Conservation (phyloP, 371 early-diverging fungal genomes). For the Pancytospora epiphaga region DNA sequence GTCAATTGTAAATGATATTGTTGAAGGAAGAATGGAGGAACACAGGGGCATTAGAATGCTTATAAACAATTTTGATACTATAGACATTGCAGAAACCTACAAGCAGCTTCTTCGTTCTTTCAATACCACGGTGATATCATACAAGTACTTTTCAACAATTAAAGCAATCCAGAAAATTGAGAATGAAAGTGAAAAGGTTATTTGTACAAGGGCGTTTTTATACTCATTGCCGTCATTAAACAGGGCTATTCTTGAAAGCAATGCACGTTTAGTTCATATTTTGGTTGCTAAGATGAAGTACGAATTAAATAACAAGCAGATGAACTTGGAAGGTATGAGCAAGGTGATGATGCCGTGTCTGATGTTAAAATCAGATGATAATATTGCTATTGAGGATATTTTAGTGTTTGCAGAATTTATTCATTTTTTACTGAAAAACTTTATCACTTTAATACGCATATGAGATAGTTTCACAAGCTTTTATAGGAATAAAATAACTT, state of each 20-base stretch:
- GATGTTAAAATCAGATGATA: constrained; percentile 24
- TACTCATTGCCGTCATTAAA: constrained; percentile 44
- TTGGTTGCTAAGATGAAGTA: constrained; percentile 8
- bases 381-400: constrained; percentile 31
- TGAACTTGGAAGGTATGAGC: constrained; percentile 45
- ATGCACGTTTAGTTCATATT: constrained; percentile 11
- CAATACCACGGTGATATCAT: constrained; percentile 38
- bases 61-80: constrained; percentile 36
- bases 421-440: constrained; percentile 36
- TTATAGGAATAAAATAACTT: no score
- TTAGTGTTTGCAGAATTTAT: constrained; percentile 34
- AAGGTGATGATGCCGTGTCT: constrained; percentile 56
- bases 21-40: constrained; percentile 3
- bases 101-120: constrained; percentile 42
- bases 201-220: constrained; percentile 24
- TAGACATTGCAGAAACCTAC: constrained; percentile 35
- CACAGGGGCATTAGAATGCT: constrained; percentile 27
- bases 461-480: no score
- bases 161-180: constrained; percentile 25
- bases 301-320: constrained; percentile 20
- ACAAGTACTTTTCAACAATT: constrained; percentile 19
- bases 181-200: constrained; percentile 19
- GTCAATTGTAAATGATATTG: constrained; percentile 7
- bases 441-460: no score
- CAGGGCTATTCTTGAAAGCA: constrained; percentile 41